A percentile compares a stretch with the other conserved stretches of the same genome.
phyloP scores from a whole-genome alignment of 352 stramenopile species.

The Pythium dissotocum region DNA sequence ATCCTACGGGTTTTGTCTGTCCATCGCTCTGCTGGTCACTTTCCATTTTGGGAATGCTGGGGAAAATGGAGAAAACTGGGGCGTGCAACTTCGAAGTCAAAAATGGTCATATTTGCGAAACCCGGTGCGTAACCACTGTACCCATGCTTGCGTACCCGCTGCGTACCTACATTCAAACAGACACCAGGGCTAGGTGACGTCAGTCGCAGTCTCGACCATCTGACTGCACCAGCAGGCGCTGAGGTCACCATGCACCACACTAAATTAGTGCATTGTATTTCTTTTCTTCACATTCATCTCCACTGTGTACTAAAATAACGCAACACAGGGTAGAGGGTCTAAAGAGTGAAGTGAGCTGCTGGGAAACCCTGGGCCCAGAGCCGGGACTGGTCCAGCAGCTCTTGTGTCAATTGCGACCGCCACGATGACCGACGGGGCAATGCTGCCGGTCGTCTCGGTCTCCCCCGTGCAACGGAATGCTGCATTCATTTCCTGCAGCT shows the following conservation, averaged over 20 bases:
- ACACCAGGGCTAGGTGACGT: conserved; percentile 19
- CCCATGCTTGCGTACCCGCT: neutral
- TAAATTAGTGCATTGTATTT: neutral
- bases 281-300: neutral
- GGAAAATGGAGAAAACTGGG: too few species aligned
- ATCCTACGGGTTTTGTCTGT: neutral
- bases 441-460: too few species aligned
- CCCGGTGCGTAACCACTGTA: conserved; percentile 1
- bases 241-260: neutral
- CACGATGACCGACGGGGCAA: neutral
- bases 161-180: conserved; percentile 5
- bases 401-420: neutral
- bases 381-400: neutral
- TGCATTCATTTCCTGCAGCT: neutral
- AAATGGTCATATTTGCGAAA: conserved; percentile 5
- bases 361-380: neutral
- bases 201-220: conserved; percentile 14
- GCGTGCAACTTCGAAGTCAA: neutral
- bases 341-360: neutral
- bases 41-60: neutral
- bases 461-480: too few species aligned
- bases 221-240: conserved; percentile 9
- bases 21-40: neutral
- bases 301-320: neutral
- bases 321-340: neutral